Evolutionary conservation across 176 grass and related monocot species (phyloP).

Genomic region (Lolium rigidum): DNA sequence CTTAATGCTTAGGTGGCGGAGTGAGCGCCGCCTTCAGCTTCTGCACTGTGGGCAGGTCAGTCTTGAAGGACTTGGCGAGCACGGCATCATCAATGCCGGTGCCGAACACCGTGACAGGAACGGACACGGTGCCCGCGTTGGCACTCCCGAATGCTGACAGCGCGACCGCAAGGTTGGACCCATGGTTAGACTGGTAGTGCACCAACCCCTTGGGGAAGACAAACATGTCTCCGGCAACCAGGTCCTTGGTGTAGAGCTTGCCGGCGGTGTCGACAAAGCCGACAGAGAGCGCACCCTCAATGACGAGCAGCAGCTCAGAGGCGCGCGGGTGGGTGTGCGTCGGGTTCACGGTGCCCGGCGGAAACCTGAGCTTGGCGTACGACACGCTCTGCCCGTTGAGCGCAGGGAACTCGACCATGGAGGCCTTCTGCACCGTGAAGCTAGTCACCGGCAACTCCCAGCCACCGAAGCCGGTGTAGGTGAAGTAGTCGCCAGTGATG

Average conservation of each 20-base stretch:
- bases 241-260: slow-evolving; percentile 5
- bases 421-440: slow-evolving; percentile 36
- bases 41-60: slow-evolving; percentile 30
- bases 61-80: slow-evolving; percentile 50
- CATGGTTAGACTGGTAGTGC: slow-evolving; percentile 42
- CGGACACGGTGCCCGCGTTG: not conserved
- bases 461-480: not conserved
- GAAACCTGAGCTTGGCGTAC: slow-evolving; percentile 36
- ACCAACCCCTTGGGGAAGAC: slow-evolving; percentile 50
- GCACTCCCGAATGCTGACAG: slow-evolving; percentile 49
- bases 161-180: not conserved
- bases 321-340: slow-evolving; percentile 43
- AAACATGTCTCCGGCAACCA: slow-evolving; percentile 39
- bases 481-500: slow-evolving; percentile 34
- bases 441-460: not conserved
- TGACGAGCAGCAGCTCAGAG: slow-evolving; percentile 34
- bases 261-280: slow-evolving; percentile 25
- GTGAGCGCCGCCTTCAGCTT: slow-evolving; percentile 35
- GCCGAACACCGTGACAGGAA: slow-evolving; percentile 44
- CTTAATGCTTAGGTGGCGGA: slow-evolving; percentile 21
- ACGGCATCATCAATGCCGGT: not conserved
- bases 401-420: slow-evolving; percentile 32
- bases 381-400: slow-evolving; percentile 47
- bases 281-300: slow-evolving; percentile 21
- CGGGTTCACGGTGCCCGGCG: slow-evolving; percentile 36